phyloP scores from a whole-genome alignment of 2,329 filamentous ascomycete species.

The Neonectria faginata region DNA sequence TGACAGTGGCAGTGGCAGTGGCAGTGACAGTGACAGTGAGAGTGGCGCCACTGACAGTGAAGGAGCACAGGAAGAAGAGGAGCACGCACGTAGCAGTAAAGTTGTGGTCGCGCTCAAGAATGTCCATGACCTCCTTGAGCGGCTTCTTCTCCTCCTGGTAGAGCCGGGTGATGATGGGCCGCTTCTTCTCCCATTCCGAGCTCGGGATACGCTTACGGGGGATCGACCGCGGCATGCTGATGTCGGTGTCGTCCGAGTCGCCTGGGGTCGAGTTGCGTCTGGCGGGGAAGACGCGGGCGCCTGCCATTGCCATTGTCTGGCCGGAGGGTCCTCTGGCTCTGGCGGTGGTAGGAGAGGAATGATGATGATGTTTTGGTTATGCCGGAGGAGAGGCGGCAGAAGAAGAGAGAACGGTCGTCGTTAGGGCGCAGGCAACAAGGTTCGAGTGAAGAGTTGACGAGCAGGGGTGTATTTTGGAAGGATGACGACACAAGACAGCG shows the following conservation, averaged over 20 bases:
- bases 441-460: constrained; percentile 6
- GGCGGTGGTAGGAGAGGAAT: neutral
- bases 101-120: constrained; percentile 52
- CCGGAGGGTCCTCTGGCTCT: neutral
- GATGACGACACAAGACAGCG: constrained; percentile 22
- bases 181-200: constrained; percentile 50
- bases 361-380: neutral
- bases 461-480: constrained; percentile 12
- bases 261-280: constrained; percentile 42
- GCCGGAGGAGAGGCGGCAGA: neutral
- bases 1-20: too few relatives aligned
- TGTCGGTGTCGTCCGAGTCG: constrained; percentile 47
- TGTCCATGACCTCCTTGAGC: constrained; percentile 56
- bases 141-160: constrained; percentile 57
- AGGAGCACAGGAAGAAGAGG: neutral
- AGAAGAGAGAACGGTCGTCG: neutral
- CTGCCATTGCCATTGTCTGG: constrained; percentile 35
- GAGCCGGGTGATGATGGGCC: constrained; percentile 52
- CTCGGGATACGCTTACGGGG: constrained; percentile 50
- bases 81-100: constrained; percentile 55
- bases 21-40: too few relatives aligned
- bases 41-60: neutral
- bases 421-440: constrained; percentile 10
- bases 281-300: constrained; percentile 37
- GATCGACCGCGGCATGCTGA: constrained; percentile 41